Conservation (phyloP, 768 basidiomycete genomes). For the Tulasnella sp. region DNA sequence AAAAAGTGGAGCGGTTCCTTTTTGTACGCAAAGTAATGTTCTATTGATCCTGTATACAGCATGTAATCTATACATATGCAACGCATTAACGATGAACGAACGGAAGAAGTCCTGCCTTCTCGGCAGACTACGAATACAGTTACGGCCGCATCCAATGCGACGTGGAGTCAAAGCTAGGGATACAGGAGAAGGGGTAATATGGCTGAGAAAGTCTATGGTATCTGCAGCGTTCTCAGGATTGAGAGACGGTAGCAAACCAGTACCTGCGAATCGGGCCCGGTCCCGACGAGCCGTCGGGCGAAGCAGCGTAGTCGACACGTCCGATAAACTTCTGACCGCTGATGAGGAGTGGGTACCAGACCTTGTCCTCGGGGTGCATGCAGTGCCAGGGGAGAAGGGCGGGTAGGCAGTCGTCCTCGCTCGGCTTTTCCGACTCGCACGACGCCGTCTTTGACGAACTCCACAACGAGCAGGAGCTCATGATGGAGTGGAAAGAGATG, state of each 20-base stretch:
- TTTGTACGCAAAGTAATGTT: too few relatives aligned
- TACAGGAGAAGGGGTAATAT: not conserved
- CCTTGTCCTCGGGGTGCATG: constrained; percentile 31
- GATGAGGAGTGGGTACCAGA: constrained; percentile 32
- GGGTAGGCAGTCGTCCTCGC: not conserved
- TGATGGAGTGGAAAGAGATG: not conserved
- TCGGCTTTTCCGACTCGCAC: not conserved
- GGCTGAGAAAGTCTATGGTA: not conserved
- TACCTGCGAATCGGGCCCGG: constrained; percentile 21
- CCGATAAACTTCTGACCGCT: constrained; percentile 27
- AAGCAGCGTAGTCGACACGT: constrained; percentile 31
- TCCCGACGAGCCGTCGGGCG: not conserved
- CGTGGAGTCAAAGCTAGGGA: not conserved
- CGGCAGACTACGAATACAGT: constrained; percentile 13
- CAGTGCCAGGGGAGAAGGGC: constrained; percentile 30
- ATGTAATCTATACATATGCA: too few relatives aligned
- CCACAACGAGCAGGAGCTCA: constrained; percentile 4
- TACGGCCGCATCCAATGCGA: constrained; percentile 7
- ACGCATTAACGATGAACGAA: too few relatives aligned
- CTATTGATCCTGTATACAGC: too few relatives aligned
- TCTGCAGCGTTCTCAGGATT: not conserved
- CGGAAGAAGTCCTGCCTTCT: not conserved
- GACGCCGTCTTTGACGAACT: not conserved
- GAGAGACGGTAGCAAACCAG: constrained; percentile 24
- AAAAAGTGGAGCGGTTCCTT: too few relatives aligned